Evolutionary conservation across 2,329 filamentous ascomycete species (phyloP).

Genomic region (Anthostomella pinea): DNA sequence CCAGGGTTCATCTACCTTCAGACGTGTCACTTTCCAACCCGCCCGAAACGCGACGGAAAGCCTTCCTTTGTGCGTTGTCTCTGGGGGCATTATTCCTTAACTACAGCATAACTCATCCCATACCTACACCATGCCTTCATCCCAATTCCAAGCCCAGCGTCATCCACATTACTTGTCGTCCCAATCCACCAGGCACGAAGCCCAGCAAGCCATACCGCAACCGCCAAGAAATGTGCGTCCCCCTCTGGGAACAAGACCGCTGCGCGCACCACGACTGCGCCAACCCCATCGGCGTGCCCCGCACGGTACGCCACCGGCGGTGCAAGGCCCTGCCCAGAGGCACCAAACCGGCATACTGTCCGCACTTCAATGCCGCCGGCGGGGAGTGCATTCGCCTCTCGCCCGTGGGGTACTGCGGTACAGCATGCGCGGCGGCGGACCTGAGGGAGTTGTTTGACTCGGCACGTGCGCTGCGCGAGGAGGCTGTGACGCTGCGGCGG

Average conservation of each 20-base stretch:
- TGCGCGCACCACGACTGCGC: background rate
- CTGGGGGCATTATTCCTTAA: too few species aligned
- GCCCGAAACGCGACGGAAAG: too few species aligned
- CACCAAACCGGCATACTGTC: background rate
- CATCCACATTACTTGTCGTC: too few species aligned
- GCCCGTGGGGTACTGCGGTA: background rate
- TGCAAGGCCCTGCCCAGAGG: background rate
- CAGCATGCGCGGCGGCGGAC: background rate
- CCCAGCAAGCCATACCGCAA: too few species aligned
- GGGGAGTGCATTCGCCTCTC: background rate
- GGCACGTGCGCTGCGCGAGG: background rate
- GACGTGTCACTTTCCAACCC: too few species aligned
- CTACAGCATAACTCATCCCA: too few species aligned
- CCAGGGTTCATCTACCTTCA: too few species aligned
- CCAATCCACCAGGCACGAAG: too few species aligned
- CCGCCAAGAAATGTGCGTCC: constrained; percentile 2
- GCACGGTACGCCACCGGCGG: background rate
- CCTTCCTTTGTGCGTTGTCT: too few species aligned
- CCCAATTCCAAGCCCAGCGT: too few species aligned
- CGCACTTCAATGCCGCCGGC: background rate
- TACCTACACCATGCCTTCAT: too few species aligned
- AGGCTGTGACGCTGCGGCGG: background rate
- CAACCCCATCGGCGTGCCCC: background rate
- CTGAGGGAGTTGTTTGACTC: background rate
- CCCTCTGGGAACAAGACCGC: constrained; percentile 1